Evolutionary conservation across 2,329 filamentous ascomycete species (phyloP).

Genomic region (Dothidotthia symphoricarpi): DNA sequence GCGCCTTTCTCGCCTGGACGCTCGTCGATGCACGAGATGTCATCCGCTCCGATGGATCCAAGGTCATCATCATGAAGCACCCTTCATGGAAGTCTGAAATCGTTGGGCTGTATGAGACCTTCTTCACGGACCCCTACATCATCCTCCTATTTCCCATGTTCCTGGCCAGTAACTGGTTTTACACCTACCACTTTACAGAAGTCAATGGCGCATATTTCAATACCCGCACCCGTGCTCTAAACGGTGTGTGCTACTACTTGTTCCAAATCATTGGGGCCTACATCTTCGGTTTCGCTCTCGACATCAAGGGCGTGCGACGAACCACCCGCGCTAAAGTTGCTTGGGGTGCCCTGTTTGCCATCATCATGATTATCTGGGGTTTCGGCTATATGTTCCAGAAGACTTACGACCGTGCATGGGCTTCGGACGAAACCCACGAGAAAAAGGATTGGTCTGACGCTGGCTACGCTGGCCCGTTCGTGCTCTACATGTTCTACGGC

Average conservation of each 20-base stretch:
- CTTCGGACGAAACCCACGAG: slow-evolving; percentile 22
- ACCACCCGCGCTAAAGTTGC: slow-evolving; percentile 65
- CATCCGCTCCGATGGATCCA: slow-evolving; percentile 71
- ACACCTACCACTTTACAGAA: slow-evolving; percentile 74
- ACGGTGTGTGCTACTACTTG: slow-evolving; percentile 75
- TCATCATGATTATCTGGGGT: slow-evolving; percentile 80
- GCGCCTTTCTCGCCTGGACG: slow-evolving; percentile 66
- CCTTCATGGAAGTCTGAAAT: slow-evolving; percentile 82
- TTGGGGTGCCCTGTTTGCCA: slow-evolving; percentile 60
- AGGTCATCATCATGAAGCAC: slow-evolving; percentile 86
- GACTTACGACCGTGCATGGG: slow-evolving; percentile 51
- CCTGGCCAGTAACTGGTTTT: slow-evolving; percentile 76
- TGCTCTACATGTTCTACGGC: slow-evolving; percentile 87
- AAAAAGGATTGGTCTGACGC: slow-evolving; percentile 64
- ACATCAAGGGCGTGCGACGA: slow-evolving; percentile 58
- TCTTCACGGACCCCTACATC: slow-evolving; percentile 70
- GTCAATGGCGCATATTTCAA: slow-evolving; percentile 71
- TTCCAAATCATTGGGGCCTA: slow-evolving; percentile 76
- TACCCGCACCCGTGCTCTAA: slow-evolving; percentile 71
- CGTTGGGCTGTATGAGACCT: slow-evolving; percentile 69
- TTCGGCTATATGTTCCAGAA: slow-evolving; percentile 77
- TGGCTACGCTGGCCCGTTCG: slow-evolving; percentile 75
- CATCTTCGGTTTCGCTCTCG: slow-evolving; percentile 70
- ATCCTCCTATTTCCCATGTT: slow-evolving; percentile 79
- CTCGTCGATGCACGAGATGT: slow-evolving; percentile 72